Base-by-base conservation (phyloP, 2,329 filamentous ascomycete species). In the Zarea fungicola region DNA sequence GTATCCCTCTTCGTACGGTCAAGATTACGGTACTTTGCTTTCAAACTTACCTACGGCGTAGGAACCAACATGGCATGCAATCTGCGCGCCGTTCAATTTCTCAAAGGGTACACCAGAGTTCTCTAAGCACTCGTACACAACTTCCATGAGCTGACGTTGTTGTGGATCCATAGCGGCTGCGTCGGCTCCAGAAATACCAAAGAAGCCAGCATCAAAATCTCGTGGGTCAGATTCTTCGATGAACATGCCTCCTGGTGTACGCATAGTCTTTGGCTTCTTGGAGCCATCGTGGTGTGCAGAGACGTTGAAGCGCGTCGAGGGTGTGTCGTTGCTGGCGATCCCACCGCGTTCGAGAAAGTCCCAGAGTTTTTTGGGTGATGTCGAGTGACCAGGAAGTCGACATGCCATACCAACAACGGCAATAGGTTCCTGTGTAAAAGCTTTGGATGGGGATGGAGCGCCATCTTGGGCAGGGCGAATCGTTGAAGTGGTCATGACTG, bases 321-420 rank as follows among this genome's bases (percentile, higher is more conserved):
- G 61, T 2, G 63, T 56, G 0, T 56, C 45, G 22, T 52, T 67
- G 1, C 56, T 56, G 0, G 66, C 69, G 9, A 66, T 59, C 1
- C 60, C 51, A 6, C 65, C 64, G 0, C 56, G 31, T 14, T 54
- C 48, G 1, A 72, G 54, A 42, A 70, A 63, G 3, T 68, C 55
- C 69, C 70, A 73, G 2, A 72, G 57, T 35, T 60, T 59, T 2
- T 56, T 50, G 1, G 67, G 66, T 3, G 59, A 60, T 26, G 54
- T 58, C 29, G 61, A 61, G 29, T 57, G 56, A 0, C 70, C 71
- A 0, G 71, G 69, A 3, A 74, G 65, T 1, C 71, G 64, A 55
- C 70, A 74, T 3, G 62, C 68, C 6, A 67, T 60, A 22, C 71
- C 71, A 9, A 75, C 58, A 13, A 75, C 61, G 21, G 71, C 73